A percentile compares a stretch with the other conserved stretches of the same genome.
These are phyloP conservation scores for Fulvia fulva DNA, from an alignment of 2,329 filamentous ascomycete genomes.

Conservation along the genomic window DNA sequence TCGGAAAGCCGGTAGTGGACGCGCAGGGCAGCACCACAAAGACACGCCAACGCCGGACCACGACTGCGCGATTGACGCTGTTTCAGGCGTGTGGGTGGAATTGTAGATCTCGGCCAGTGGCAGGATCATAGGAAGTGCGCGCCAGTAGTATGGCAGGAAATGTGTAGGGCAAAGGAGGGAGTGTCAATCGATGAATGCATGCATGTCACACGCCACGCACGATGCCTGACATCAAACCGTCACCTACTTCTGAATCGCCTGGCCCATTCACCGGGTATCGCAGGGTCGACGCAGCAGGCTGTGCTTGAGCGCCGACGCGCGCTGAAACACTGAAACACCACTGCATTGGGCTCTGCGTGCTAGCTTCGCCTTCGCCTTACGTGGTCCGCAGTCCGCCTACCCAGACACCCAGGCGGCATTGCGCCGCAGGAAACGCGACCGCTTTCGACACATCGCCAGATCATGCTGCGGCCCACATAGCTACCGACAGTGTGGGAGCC, in stretches of 20 bases:
- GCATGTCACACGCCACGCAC: too few species aligned
- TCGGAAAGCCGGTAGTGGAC: too few species aligned
- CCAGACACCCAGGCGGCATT: neutral
- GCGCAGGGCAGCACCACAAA: too few species aligned
- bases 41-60: too few species aligned
- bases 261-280: neutral
- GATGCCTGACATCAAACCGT: neutral
- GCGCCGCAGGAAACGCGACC: neutral
- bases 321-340: neutral
- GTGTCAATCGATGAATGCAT: too few species aligned
- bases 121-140: neutral
- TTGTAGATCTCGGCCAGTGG: neutral
- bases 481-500: neutral
- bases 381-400: neutral
- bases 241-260: neutral
- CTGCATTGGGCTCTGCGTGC: neutral
- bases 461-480: constrained; percentile 1
- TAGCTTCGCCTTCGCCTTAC: neutral
- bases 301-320: neutral
- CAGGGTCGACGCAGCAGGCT: neutral
- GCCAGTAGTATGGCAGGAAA: neutral
- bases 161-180: neutral
- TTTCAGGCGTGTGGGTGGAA: too few species aligned
- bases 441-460: neutral
- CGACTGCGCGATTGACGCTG: neutral